phyloP scores from a whole-genome alignment of 257 asterid species.

The Coffea eugenioides region DNA sequence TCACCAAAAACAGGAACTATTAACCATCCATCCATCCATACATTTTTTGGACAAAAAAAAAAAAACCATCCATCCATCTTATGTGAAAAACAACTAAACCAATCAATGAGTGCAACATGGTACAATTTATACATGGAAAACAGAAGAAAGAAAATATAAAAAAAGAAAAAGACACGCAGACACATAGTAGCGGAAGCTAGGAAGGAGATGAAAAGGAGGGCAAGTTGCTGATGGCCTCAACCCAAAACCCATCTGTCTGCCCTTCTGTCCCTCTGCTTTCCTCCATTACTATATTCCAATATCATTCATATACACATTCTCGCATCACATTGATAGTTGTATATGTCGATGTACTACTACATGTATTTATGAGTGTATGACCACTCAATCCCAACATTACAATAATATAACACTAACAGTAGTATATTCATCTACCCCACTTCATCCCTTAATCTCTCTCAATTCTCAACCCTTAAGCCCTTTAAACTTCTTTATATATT shows the following conservation, averaged over 20 bases:
- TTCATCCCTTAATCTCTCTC: not conserved
- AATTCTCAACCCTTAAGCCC: not conserved
- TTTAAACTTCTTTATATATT: slow-evolving; percentile 4
- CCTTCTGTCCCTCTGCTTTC: slow-evolving; percentile 50
- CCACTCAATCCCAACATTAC: not conserved
- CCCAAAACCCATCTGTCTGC: slow-evolving; percentile 69
- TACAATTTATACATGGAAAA: not conserved
- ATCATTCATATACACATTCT: slow-evolving; percentile 13
- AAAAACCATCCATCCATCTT: not conserved
- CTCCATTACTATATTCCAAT: slow-evolving; percentile 35
- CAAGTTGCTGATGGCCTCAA: slow-evolving; percentile 56
- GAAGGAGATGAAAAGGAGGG: slow-evolving; percentile 32
- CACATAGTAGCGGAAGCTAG: slow-evolving; percentile 33
- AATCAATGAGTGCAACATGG: not conserved
- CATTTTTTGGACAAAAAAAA: no score
- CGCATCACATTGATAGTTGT: slow-evolving; percentile 4
- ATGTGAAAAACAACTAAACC: not conserved
- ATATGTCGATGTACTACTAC: no score
- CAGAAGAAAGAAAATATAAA: not conserved
- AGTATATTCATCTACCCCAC: slow-evolving; percentile 6
- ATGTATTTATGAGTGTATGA: not conserved
- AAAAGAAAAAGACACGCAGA: not conserved
- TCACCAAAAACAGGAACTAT: not conserved
- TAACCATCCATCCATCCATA: not conserved
- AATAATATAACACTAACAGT: no score